These are phyloP conservation scores for Fusarium transvaalense DNA, from an alignment of 2,329 filamentous ascomycete genomes.

Conservation along the genomic window DNA sequence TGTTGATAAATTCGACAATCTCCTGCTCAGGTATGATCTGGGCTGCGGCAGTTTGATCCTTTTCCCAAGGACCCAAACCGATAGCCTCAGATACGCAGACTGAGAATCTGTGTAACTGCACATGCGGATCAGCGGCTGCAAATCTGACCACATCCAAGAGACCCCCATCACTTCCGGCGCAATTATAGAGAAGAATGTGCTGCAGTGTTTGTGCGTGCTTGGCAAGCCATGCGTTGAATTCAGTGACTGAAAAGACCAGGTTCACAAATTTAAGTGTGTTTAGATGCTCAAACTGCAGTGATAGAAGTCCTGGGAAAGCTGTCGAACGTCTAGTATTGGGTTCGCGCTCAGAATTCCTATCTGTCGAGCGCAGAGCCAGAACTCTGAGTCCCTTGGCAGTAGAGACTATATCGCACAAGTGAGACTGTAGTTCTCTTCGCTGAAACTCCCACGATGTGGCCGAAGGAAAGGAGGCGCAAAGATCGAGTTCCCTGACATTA, in stretches of 20 bases:
- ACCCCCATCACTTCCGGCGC: neutral
- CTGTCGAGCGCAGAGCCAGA: neutral
- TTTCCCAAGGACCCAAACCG: neutral
- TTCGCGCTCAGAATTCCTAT: neutral
- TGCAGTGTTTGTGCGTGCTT: neutral
- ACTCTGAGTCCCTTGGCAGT: neutral
- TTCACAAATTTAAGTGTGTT: neutral
- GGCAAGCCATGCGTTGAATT: neutral
- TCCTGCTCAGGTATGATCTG: neutral
- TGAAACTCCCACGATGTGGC: neutral
- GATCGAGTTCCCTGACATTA: neutral
- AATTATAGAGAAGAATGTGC: neutral
- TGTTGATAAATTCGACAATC: constrained; percentile 2
- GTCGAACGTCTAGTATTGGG: neutral
- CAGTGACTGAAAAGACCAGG: neutral
- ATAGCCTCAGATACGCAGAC: neutral
- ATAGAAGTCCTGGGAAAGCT: neutral
- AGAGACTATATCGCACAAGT: neutral
- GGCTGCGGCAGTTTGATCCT: neutral
- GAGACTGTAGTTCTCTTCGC: neutral
- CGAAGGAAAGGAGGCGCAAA: neutral
- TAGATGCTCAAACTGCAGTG: neutral
- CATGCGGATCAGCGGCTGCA: neutral
- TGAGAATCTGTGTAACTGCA: neutral
- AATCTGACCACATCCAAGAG: neutral